Evolutionary conservation across 2,329 filamentous ascomycete species (phyloP).

Genomic region (Aspergillus eucalypticola): DNA sequence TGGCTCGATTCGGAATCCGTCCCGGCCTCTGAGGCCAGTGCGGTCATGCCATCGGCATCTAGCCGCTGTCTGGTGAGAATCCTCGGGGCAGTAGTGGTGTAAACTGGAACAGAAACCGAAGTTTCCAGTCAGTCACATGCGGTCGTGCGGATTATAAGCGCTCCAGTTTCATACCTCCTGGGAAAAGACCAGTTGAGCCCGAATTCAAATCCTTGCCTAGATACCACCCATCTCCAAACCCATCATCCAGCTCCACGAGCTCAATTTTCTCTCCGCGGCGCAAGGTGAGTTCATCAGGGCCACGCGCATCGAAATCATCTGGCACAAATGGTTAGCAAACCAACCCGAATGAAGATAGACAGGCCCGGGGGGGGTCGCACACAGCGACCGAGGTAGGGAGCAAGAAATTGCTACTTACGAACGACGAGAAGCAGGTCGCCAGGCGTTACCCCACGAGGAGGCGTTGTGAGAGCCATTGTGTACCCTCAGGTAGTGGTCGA

Average conservation of each 20-base stretch:
- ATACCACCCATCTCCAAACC: conserved; percentile 68
- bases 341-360: neutral
- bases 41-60: conserved; percentile 14
- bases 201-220: conserved; percentile 52
- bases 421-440: conserved; percentile 48
- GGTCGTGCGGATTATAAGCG: neutral
- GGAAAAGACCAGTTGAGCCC: conserved; percentile 49
- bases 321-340: conserved; percentile 13
- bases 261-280: conserved; percentile 70
- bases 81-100: conserved; percentile 28
- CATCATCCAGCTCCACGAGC: conserved; percentile 65
- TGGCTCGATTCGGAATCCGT: conserved; percentile 1
- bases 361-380: conserved; percentile 3
- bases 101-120: conserved; percentile 22
- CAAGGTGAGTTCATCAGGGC: conserved; percentile 88
- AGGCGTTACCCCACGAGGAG: conserved; percentile 39
- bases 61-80: conserved; percentile 24
- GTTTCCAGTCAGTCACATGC: conserved; percentile 1
- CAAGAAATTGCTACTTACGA: conserved; percentile 39
- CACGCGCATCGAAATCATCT: conserved; percentile 93
- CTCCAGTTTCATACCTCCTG: conserved; percentile 42
- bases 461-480: conserved; percentile 36
- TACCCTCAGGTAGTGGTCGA: neutral
- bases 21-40: conserved; percentile 8
- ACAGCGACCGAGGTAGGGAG: conserved; percentile 10